Evolutionary conservation across 495 filamentous ascomycete genomes (phyloP).

Genomic region (Hypoxylon perforatum): DNA sequence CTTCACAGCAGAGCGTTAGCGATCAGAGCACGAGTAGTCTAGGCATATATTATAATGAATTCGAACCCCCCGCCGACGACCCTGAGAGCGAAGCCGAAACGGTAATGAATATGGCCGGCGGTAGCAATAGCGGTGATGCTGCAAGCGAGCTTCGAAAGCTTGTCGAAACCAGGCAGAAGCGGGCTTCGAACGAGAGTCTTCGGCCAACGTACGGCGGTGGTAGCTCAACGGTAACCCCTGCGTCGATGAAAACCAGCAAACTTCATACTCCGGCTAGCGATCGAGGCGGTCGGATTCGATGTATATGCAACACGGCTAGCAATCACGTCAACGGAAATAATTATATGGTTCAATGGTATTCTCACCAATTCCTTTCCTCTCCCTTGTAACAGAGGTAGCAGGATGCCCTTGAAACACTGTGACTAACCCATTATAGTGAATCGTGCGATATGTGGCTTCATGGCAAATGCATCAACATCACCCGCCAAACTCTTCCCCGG

Average conservation of each 20-base stretch:
- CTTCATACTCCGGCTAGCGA: conserved; percentile 74
- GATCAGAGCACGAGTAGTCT: conserved; percentile 56
- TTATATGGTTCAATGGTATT: conserved; percentile 86
- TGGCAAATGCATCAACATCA: conserved; percentile 78
- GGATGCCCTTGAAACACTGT: conserved; percentile 5
- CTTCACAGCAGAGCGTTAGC: conserved; percentile 60
- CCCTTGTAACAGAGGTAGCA: not conserved
- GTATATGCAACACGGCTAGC: conserved; percentile 71
- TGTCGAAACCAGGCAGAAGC: conserved; percentile 70
- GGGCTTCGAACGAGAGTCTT: conserved; percentile 43
- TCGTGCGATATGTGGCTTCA: conserved; percentile 90
- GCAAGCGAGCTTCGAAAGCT: conserved; percentile 78
- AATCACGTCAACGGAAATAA: conserved; percentile 66
- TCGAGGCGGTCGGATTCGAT: conserved; percentile 70
- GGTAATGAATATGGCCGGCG: conserved; percentile 57
- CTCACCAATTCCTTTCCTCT: conserved; percentile 32
- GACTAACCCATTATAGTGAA: conserved; percentile 65
- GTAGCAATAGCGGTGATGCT: conserved; percentile 58
- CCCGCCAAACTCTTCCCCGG: conserved; percentile 70
- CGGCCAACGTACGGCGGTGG: conserved; percentile 35
- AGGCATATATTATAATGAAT: conserved; percentile 45
- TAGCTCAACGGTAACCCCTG: conserved; percentile 64
- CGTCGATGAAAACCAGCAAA: conserved; percentile 73
- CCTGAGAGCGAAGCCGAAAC: conserved; percentile 69
- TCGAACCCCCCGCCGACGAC: conserved; percentile 40